phyloP scores from a whole-genome alignment of 1,284 basidiomycete species.

The Cryptococcus sp. region DNA sequence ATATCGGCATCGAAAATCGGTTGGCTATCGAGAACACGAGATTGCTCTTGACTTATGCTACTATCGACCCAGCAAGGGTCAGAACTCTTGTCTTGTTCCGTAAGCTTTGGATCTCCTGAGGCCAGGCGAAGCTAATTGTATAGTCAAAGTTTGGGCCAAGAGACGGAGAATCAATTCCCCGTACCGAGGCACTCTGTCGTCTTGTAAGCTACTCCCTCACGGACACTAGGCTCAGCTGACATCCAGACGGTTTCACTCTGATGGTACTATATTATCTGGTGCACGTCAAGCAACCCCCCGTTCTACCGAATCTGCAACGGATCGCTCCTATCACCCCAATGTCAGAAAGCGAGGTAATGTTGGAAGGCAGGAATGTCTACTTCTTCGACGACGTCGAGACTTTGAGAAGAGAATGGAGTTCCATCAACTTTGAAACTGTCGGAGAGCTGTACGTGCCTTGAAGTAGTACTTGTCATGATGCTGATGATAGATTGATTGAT shows the following conservation, averaged over 20 bases:
- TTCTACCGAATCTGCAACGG: constrained; percentile 85
- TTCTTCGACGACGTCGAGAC: constrained; percentile 96
- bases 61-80: constrained; percentile 90
- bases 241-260: constrained; percentile 80
- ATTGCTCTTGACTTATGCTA: constrained; percentile 92
- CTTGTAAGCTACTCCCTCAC: constrained; percentile 54
- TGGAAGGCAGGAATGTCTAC: constrained; percentile 80
- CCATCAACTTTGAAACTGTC: constrained; percentile 86
- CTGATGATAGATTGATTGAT: constrained; percentile 70
- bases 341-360: constrained; percentile 80
- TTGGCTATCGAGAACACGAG: constrained; percentile 96
- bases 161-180: constrained; percentile 97
- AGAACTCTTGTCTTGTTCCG: constrained; percentile 92
- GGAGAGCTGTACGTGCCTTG: constrained; percentile 78
- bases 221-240: neutral
- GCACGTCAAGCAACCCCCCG: constrained; percentile 92
- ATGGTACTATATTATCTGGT: constrained; percentile 96
- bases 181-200: constrained; percentile 92
- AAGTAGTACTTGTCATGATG: neutral
- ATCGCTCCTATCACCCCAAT: constrained; percentile 80
- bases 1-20: constrained; percentile 97
- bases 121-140: neutral
- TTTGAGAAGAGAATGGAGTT: constrained; percentile 85
- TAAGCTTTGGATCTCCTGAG: constrained; percentile 46
- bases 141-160: constrained; percentile 99